Conservation (phyloP, 129 eudicot genomes). For the Heracleum sosnowskyi region DNA sequence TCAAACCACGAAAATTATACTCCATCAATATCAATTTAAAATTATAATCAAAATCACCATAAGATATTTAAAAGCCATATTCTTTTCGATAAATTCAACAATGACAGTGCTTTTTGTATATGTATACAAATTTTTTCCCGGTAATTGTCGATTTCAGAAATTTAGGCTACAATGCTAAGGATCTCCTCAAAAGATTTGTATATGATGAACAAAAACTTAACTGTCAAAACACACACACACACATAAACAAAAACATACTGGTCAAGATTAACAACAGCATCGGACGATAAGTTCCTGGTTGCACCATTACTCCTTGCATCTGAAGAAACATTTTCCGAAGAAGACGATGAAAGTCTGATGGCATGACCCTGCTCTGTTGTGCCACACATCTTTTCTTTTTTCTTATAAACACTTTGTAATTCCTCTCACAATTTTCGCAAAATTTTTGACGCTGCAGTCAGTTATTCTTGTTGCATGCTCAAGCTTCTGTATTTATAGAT, state of each 20-base stretch:
- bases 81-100: no score
- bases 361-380: slow-evolving; percentile 12
- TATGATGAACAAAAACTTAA: background rate
- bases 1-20: background rate
- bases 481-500: background rate
- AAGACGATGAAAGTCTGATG: background rate
- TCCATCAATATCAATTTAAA: background rate
- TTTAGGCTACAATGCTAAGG: background rate
- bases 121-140: background rate
- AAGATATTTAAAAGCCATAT: no score
- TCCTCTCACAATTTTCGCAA: background rate
- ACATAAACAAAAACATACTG: slow-evolving; percentile 27
- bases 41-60: background rate
- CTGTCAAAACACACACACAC: background rate
- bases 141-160: background rate
- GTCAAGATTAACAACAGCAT: slow-evolving; percentile 48
- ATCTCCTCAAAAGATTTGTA: background rate
- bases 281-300: slow-evolving; percentile 13
- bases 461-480: background rate
- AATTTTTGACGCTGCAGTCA: background rate
- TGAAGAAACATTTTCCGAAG: background rate
- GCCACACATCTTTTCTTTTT: background rate
- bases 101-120: background rate
- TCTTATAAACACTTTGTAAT: background rate
- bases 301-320: slow-evolving; percentile 10